Evolutionary conservation across 2,329 filamentous ascomycete species (phyloP).

Genomic region (Daldinia sp.): DNA sequence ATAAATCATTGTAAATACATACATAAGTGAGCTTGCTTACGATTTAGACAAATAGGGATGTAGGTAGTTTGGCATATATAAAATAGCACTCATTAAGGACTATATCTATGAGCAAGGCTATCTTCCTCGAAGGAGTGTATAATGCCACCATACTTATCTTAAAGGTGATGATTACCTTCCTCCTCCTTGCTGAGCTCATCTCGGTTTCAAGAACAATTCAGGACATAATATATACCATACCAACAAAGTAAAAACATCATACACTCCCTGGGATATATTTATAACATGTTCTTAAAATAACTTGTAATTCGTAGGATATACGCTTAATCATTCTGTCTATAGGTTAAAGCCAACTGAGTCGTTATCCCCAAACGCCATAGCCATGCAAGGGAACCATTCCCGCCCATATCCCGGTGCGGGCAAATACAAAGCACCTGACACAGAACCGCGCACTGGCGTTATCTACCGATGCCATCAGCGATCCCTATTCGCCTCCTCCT

Average conservation of each 20-base stretch:
- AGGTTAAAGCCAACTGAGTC: neutral
- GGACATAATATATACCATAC: neutral
- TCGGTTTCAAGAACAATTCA: neutral
- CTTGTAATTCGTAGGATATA: neutral
- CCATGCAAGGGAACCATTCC: too few relatives aligned
- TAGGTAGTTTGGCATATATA: neutral
- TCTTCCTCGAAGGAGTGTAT: neutral
- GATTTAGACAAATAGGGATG: neutral
- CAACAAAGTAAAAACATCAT: neutral
- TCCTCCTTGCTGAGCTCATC: neutral
- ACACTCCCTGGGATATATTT: neutral
- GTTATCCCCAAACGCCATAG: neutral
- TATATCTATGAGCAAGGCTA: neutral
- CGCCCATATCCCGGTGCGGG: too few relatives aligned
- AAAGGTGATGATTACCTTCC: neutral
- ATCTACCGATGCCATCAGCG: neutral
- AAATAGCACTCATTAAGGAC: neutral
- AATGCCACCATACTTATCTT: neutral
- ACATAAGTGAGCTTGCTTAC: neutral
- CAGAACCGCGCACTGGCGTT: neutral
- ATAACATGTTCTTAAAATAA: neutral
- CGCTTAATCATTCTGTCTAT: neutral
- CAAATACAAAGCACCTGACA: neutral
- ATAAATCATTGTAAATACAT: neutral
- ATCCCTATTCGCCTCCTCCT: slow-evolving; percentile 31